Evolutionary conservation across 805 yeast genomes (phyloP).

Genomic region (Schwanniomyces polymorphus): DNA sequence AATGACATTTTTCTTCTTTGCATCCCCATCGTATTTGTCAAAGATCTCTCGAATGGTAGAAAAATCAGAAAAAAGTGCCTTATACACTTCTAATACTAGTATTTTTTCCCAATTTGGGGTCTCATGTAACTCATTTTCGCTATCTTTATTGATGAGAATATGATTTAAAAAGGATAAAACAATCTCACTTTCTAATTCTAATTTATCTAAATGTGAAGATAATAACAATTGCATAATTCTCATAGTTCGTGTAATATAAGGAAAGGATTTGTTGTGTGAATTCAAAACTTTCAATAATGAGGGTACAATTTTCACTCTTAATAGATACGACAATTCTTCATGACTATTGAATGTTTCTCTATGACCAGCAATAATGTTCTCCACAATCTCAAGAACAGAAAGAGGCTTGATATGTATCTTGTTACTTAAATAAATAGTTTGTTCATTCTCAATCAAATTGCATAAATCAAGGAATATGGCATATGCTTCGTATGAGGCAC

Average conservation of each 20-base stretch:
- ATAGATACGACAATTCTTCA: conserved; percentile 62
- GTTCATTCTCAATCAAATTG: conserved; percentile 57
- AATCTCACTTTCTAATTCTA: conserved; percentile 80
- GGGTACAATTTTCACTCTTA: conserved; percentile 74
- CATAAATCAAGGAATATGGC: conserved; percentile 74
- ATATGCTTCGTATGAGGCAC: conserved; percentile 67
- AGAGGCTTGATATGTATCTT: conserved; percentile 55
- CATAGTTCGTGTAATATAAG: conserved; percentile 72
- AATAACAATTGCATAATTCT: conserved; percentile 67
- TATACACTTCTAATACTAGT: conserved; percentile 71
- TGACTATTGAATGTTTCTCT: conserved; percentile 53
- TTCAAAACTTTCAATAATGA: conserved; percentile 63
- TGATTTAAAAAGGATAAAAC: conserved; percentile 75
- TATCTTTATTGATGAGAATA: conserved; percentile 57
- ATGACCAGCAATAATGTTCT: conserved; percentile 72
- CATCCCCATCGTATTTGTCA: conserved; percentile 56
- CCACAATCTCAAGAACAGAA: conserved; percentile 81
- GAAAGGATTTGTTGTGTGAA: conserved; percentile 56
- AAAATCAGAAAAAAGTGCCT: conserved; percentile 58
- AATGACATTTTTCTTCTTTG: conserved; percentile 60
- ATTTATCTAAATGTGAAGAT: conserved; percentile 51
- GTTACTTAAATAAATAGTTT: conserved; percentile 52
- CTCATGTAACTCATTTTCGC: conserved; percentile 33
- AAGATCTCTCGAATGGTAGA: conserved; percentile 52
- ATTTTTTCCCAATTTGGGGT: conserved; percentile 64